Evolutionary conservation across 257 asterid genomes (phyloP), one percentile per base, ranked within the genome.

Genomic region (Solanum chiquidenum): DNA sequence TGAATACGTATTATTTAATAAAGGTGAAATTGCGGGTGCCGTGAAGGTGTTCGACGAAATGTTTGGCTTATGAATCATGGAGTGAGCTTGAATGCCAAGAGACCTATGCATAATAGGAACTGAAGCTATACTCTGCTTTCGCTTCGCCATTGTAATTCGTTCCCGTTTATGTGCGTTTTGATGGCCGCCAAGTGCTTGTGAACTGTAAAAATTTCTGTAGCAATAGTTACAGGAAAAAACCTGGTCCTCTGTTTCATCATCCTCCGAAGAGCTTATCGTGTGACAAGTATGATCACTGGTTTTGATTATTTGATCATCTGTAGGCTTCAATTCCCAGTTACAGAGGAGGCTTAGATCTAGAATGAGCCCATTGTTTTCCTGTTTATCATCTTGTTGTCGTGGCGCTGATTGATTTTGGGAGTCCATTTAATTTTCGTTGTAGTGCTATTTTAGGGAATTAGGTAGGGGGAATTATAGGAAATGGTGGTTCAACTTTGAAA

Each of bases 171-270:
- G 87, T 27, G 87, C 87, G 33, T 85, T 85, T 73, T 85, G 87
- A 68, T 85, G 87, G 4, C 87, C 87, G 9, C 87, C 87, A 52
- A 85, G 87, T 25, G 87, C 87, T 35, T 85, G 87, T 42, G 80
- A 85, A 37, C 83, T 86, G 35, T 71, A 86, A 33, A 86, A 86
- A 6, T 58, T 86, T 33, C 83, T 71, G n/a, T 86, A 42, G 25
- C 88, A 68, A 35, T 71, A 69, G 46, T 86, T 86, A 76, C 82
- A 73, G 7, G 82, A 73, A 21, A 34, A 73, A 35, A 73, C 49
- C 29, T 73, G 49, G 29, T 73, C 31, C 29, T 73, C 82, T 35
- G 29, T 35, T 35, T 73, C 82, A 14, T 31, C 76, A 72, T 72
- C n/a, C 8, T 64, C 29, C 71, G 74, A 68, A 27, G 74, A 68